Evolutionary conservation across 1,284 basidiomycete genomes (phyloP), one percentile per base, ranked within the genome.

Genomic region (Phaffia rhodozyma): DNA sequence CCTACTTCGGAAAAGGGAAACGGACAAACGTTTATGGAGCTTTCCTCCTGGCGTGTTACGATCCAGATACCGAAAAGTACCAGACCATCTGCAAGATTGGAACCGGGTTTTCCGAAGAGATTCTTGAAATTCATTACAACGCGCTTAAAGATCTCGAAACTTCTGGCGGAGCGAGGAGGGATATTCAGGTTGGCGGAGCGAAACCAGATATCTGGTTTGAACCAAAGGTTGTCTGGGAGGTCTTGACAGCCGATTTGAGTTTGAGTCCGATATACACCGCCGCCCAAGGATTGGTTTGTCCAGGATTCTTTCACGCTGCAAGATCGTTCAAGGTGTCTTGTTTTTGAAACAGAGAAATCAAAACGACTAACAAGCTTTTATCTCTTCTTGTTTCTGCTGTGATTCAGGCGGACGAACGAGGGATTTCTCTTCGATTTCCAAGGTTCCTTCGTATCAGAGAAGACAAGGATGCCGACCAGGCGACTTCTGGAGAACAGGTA

Each of bases 11-110:
- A 68, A 93, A 96, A 76, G 96, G 96, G 66, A 98, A 98, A 76
- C 86, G 96, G 55, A 97, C 96, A 23, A 87, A 89, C 72, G 88
- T 93, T 47, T 97, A 97, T 73, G 93, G 93, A 63, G 93, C 93
- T 16, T 96, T 94, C 81, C 81, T 97, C 25, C 82, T 97, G 47
- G 93, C 92, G 3, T 94, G 91, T 75, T 97, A 91, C 74, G 93
- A 97, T 73, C 79, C 84, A 57, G 91, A 96, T 70, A 81, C 85
- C 7, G 91, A 96, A 74, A 86, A 89, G 72, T 96, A 83, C 74
- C 93, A 97, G 73, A 93, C 91, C 3, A 91, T 96, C 63, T 98
- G 96, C 82, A 98, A 98, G 77, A 96, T 98, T 69, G 96, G 96
- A 2, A 99, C 96, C 0, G 96, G 96, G 0, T 98, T 99, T 78